phyloP scores from a whole-genome alignment of 306 rosid species.

The Alnus rubra region DNA sequence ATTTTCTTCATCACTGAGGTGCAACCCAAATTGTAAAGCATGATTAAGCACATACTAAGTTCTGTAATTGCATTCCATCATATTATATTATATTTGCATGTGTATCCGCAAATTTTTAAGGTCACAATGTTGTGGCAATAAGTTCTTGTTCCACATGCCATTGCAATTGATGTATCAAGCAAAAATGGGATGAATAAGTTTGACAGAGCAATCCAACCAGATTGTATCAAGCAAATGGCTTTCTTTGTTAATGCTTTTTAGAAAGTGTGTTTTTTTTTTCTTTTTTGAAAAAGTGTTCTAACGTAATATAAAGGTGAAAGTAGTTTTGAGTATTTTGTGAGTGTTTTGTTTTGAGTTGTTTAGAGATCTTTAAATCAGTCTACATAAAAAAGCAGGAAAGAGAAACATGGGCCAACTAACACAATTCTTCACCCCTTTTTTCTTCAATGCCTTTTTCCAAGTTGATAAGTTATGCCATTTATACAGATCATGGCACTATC shows the following conservation, averaged over 20 bases:
- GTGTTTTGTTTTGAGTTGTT: no score
- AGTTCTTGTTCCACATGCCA: not conserved
- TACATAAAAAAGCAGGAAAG: not conserved
- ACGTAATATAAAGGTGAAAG: no score
- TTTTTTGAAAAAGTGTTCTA: no score
- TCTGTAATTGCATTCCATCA: not conserved
- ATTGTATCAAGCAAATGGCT: no score
- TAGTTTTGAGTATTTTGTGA: no score
- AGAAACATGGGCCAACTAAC: not conserved
- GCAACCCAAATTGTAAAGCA: not conserved
- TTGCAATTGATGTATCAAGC: not conserved
- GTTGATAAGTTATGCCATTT: not conserved
- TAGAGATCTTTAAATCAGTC: not conserved
- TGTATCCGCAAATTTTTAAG: not conserved
- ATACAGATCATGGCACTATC: not conserved
- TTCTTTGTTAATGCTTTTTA: no score
- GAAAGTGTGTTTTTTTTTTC: no score
- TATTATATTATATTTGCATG: no score
- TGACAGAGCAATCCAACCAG: not conserved
- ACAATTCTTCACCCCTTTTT: not conserved
- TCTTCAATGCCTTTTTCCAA: not conserved
- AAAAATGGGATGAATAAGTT: not conserved
- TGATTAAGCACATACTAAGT: not conserved
- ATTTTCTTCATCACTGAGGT: not conserved
- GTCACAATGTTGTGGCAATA: not conserved